Percentiles rank a stretch among this genome's conserved stretches.
These are phyloP conservation scores for Podila minutissima DNA, from an alignment of 192 early-diverging fungal genomes.

Conservation along the genomic window DNA sequence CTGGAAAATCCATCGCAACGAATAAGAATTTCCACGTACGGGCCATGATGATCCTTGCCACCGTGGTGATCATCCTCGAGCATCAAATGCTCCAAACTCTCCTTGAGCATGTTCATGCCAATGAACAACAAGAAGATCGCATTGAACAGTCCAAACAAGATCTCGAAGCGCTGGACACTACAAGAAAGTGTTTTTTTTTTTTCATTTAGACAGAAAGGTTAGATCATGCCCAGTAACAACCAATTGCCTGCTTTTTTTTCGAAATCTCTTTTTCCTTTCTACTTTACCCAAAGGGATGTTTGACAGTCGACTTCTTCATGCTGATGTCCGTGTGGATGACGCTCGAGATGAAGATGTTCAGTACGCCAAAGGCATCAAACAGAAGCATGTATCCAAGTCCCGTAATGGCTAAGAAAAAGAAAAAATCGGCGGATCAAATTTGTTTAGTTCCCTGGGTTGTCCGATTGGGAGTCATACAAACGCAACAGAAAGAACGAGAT, in stretches of 20 bases:
- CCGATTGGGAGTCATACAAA: not conserved
- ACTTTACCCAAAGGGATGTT: conserved; percentile 66
- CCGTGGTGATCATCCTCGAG: conserved; percentile 58
- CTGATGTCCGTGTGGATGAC: conserved; percentile 54
- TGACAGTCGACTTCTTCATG: conserved; percentile 55
- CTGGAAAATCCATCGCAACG: not conserved
- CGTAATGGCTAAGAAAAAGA: conserved; percentile 44
- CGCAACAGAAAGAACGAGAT: not conserved
- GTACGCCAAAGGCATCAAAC: conserved; percentile 68
- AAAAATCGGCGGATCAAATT: conserved; percentile 2
- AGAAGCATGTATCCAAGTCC: conserved; percentile 61
- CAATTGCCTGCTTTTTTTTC: not conserved
- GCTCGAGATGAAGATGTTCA: conserved; percentile 62
- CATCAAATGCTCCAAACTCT: conserved; percentile 66
- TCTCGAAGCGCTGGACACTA: conserved; percentile 63
- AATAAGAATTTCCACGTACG: conserved; percentile 18
- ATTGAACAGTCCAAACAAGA: conserved; percentile 61
- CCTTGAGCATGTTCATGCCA: conserved; percentile 67
- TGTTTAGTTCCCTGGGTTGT: too few relatives aligned
- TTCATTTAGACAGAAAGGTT: not conserved
- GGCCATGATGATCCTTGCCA: conserved; percentile 39
- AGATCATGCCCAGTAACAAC: not conserved
- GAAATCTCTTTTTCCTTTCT: not conserved
- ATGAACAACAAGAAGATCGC: conserved; percentile 65
- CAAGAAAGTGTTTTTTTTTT: not conserved